Percentiles rank a stretch among this genome's conserved stretches.
Evolutionary conservation across 2,329 filamentous ascomycete species (phyloP).

Genomic region (Aureobasidium mangrovei): DNA sequence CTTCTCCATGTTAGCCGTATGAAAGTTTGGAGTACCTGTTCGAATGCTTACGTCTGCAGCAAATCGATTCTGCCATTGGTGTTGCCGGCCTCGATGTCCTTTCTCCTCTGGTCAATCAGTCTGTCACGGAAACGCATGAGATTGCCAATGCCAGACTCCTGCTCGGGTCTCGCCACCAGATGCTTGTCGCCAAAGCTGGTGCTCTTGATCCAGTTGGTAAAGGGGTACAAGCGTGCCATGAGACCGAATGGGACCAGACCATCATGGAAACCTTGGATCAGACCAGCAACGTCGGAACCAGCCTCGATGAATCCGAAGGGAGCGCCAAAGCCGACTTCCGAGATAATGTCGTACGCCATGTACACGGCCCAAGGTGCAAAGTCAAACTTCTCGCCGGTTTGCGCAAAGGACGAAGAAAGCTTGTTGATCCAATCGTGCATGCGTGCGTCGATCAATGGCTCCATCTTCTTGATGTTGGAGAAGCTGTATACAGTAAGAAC

Average conservation of each 20-base stretch:
- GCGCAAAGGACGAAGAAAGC: conserved; percentile 40
- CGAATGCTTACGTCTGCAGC: conserved; percentile 39
- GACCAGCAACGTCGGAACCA: conserved; percentile 43
- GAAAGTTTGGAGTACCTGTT: neutral
- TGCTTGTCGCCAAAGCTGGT: conserved; percentile 44
- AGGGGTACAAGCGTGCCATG: conserved; percentile 44
- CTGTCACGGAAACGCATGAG: conserved; percentile 51
- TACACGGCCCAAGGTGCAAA: conserved; percentile 49
- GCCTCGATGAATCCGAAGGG: conserved; percentile 48
- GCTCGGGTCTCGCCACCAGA: conserved; percentile 45
- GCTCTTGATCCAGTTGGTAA: conserved; percentile 47
- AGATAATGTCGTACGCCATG: conserved; percentile 51
- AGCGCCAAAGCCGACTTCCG: conserved; percentile 47
- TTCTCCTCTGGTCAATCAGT: conserved; percentile 41
- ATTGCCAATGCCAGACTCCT: conserved; percentile 46
- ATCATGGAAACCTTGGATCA: conserved; percentile 48
- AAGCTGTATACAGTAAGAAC: conserved; percentile 29
- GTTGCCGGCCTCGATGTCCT: conserved; percentile 40
- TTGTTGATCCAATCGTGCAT: conserved; percentile 44
- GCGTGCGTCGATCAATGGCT: conserved; percentile 45
- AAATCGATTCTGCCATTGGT: conserved; percentile 41
- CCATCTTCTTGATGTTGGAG: conserved; percentile 47
- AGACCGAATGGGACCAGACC: conserved; percentile 44
- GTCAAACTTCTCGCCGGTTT: conserved; percentile 40
- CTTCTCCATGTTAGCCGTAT: neutral